A percentile compares a stretch with the other conserved stretches of the same genome.
Evolutionary conservation across 2,329 filamentous ascomycete genomes (phyloP).

Genomic region (Juglanconis oblonga): DNA sequence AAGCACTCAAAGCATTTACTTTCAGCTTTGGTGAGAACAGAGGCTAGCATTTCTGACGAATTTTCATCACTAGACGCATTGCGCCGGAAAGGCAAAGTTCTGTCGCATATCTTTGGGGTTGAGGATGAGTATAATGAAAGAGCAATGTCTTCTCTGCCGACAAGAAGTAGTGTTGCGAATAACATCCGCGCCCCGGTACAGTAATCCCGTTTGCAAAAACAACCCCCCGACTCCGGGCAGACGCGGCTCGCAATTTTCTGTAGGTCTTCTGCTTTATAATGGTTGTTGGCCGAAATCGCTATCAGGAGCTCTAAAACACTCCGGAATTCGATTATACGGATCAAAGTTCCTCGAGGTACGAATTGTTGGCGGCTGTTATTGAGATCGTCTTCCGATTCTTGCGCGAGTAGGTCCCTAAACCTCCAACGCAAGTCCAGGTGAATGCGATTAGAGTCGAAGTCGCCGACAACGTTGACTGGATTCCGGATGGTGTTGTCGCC

Average conservation of each 20-base stretch:
- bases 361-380: not conserved
- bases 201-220: not conserved
- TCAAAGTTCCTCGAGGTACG: not conserved
- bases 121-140: not conserved
- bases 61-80: no score
- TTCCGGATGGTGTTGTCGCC: not conserved
- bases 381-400: not conserved
- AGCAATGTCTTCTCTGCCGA: not conserved
- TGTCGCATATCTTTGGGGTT: not conserved
- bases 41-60: no score
- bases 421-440: not conserved
- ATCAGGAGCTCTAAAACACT: not conserved
- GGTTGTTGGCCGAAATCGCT: not conserved
- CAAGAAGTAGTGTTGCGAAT: not conserved
- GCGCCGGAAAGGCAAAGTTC: not conserved
- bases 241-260: not conserved
- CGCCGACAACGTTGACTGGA: not conserved
- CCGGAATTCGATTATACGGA: not conserved
- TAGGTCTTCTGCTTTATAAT: not conserved
- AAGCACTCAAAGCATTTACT: not conserved
- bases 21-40: not conserved
- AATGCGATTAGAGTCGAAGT: not conserved
- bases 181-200: not conserved
- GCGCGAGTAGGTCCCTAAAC: not conserved
- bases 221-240: not conserved